Base-by-base conservation (phyloP, 345 rosid genomes). In the Salix udensis region DNA sequence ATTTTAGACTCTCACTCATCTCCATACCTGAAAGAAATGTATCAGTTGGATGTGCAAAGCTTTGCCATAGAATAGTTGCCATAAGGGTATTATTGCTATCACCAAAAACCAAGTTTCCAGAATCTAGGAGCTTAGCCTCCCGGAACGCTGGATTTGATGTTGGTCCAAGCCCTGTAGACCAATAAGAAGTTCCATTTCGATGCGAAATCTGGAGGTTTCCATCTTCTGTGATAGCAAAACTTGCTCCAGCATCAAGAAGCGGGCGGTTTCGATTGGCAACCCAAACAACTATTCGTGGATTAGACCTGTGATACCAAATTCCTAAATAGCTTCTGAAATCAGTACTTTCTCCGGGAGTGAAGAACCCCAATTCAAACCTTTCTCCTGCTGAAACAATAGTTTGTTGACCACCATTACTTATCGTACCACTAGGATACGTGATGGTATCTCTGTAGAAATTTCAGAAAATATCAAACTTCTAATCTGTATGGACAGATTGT, bases 1-100 rank as follows among this genome's bases (percentile, higher is more conserved):
- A 68, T 1, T 70, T 68, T 74, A 84, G 24, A 1, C 73, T 74
- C 50, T 48, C 77, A 68, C 67, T 71, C 84, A 89, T 85, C 50
- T 36, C 83, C 94, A 90, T 90, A 52, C 92, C 91, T 9, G 87
- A 84, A 71, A 90, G 87, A 80, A 88, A 88, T 6, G 91, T 87
- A 73, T 90, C 91, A 10, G 88, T 40, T 40, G 44, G 44, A 40
- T 40, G 13, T 10, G 2, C 44, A 40, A 40, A 40, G 44, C 44
- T 40, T 84, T 14, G 0, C 2, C 5, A 24, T 1, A 61, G 5
- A 7, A 11, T 16, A 12, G 7, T 5, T 30, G 24, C 9, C 66
- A 2, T 0, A 24, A 0, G 15, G 23, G 3, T 23, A 31, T 65
- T 36, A 28, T 65, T 36, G 0, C 18, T 8, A 39, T 65, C 68